These are phyloP conservation scores for Chaetomidium leptoderma DNA, from an alignment of 495 filamentous ascomycete genomes.

Conservation along the genomic window DNA sequence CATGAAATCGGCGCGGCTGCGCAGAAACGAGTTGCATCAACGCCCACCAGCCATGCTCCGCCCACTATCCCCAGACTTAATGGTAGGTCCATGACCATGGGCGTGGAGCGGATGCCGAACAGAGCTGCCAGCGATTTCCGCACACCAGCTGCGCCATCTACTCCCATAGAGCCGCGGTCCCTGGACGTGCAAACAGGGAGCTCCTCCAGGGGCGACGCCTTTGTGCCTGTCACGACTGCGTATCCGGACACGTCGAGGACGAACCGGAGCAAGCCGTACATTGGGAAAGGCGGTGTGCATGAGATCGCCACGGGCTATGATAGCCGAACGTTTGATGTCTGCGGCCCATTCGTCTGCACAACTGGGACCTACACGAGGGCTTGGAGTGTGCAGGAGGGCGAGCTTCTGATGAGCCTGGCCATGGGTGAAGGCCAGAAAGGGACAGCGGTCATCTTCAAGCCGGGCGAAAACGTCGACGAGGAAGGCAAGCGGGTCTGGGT, in stretches of 20 bases:
- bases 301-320: constrained; percentile 86
- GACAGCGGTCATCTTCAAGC: constrained; percentile 80
- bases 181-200: constrained; percentile 25
- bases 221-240: constrained; percentile 23
- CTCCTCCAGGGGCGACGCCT: constrained; percentile 20
- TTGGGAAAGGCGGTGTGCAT: constrained; percentile 59
- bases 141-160: constrained; percentile 25
- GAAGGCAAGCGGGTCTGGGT: constrained; percentile 88
- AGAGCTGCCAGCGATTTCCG: constrained; percentile 36
- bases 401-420: constrained; percentile 70
- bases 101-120: constrained; percentile 33
- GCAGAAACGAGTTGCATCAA: constrained; percentile 51
- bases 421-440: constrained; percentile 77
- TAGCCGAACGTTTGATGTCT: constrained; percentile 77
- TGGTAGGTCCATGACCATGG: constrained; percentile 50
- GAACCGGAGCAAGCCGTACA: constrained; percentile 75
- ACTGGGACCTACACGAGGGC: constrained; percentile 77
- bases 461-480: constrained; percentile 63
- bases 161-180: constrained; percentile 27
- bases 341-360: constrained; percentile 82
- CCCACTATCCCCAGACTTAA: constrained; percentile 38
- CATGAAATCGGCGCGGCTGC: constrained; percentile 30
- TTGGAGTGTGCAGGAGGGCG: constrained; percentile 80
- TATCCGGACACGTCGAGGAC: constrained; percentile 83
- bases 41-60: constrained; percentile 44